phyloP scores from a whole-genome alignment of 73 alveolate genomes.

The Tetrahymena elliotti region DNA sequence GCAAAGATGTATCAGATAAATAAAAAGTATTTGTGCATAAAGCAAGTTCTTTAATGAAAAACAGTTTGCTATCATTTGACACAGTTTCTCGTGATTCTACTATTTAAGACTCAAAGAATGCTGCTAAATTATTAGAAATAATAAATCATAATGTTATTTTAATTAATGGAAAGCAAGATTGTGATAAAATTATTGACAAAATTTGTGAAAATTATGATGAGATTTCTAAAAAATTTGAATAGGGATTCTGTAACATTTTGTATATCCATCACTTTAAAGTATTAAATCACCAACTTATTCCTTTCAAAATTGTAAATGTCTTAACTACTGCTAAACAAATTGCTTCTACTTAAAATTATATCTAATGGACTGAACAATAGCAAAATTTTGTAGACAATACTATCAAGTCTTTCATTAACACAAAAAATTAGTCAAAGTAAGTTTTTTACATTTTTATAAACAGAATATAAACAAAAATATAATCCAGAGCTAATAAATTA shows the following conservation, averaged over 20 bases:
- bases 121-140: not conserved
- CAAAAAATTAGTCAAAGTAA: not conserved
- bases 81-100: not conserved
- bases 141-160: not conserved
- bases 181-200: not conserved
- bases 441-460: too few relatives aligned
- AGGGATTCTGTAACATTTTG: not conserved
- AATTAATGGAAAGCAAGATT: not conserved
- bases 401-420: not conserved
- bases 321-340: not conserved
- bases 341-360: not conserved
- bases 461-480: too few relatives aligned
- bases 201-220: not conserved
- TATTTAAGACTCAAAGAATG: not conserved
- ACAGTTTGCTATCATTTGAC: not conserved
- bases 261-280: not conserved
- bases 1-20: not conserved
- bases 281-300: not conserved
- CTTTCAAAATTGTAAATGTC: not conserved
- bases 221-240: not conserved
- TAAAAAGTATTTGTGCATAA: not conserved
- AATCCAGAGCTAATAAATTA: too few relatives aligned
- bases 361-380: not conserved
- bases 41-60: not conserved
- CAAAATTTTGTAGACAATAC: not conserved